Percentiles rank a stretch among this genome's conserved stretches.
These are phyloP conservation scores for Candida pseudoviswanathii DNA, from an alignment of 1,139 yeast species.

Conservation along the genomic window DNA sequence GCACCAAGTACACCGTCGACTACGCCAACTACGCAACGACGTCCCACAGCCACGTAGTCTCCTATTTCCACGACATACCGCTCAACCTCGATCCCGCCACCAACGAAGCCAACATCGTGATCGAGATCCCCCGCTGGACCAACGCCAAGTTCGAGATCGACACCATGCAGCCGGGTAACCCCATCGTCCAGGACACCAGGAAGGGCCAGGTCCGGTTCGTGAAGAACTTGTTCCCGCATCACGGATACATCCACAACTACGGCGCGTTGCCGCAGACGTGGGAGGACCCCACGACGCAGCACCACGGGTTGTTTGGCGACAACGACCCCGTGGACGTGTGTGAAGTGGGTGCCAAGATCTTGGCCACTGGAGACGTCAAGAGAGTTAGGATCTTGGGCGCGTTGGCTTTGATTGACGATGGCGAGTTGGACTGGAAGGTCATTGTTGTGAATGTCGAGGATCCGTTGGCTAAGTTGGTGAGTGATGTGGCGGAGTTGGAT, in stretches of 20 bases:
- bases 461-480: slow-evolving; percentile 70
- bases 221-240: slow-evolving; percentile 85
- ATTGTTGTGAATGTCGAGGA: slow-evolving; percentile 76
- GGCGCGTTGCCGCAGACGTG: slow-evolving; percentile 96
- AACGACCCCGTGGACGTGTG: slow-evolving; percentile 91
- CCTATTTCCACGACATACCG: slow-evolving; percentile 80
- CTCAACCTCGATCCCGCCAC: slow-evolving; percentile 64
- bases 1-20: slow-evolving; percentile 36
- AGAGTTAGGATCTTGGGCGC: slow-evolving; percentile 85
- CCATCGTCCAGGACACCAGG: slow-evolving; percentile 84
- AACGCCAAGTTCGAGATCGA: slow-evolving; percentile 87
- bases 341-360: slow-evolving; percentile 78
- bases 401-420: slow-evolving; percentile 87
- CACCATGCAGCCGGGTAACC: slow-evolving; percentile 67
- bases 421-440: slow-evolving; percentile 93
- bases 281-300: slow-evolving; percentile 77
- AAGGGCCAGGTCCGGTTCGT: slow-evolving; percentile 84
- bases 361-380: slow-evolving; percentile 73
- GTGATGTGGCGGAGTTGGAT: slow-evolving; percentile 77
- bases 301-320: slow-evolving; percentile 79
- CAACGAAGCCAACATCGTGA: slow-evolving; percentile 79
- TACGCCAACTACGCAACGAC: slow-evolving; percentile 53
- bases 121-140: slow-evolving; percentile 90
- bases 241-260: slow-evolving; percentile 89
- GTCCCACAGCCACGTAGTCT: slow-evolving; percentile 58